phyloP scores from a whole-genome alignment of 2,329 filamentous ascomycete species.

The Sphaceloma murrayae region DNA sequence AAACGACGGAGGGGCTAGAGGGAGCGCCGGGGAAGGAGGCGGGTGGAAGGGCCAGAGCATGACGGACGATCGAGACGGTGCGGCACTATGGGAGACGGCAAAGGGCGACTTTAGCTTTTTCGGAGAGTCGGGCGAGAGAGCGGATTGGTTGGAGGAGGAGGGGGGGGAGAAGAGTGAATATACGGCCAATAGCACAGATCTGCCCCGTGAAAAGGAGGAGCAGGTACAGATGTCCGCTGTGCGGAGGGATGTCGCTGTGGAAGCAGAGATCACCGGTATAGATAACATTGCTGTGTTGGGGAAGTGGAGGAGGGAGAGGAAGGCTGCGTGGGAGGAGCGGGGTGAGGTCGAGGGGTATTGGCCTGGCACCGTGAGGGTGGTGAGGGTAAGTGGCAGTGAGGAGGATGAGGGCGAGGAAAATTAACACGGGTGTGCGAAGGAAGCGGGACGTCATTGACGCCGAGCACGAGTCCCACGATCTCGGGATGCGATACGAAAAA shows the following conservation, averaged over 20 bases:
- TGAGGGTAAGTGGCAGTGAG: slow-evolving; percentile 31
- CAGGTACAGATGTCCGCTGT: too few relatives aligned
- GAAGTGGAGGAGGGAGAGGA: slow-evolving; percentile 45
- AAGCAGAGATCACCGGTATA: too few relatives aligned
- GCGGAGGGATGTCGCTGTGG: too few relatives aligned
- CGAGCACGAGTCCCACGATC: too few relatives aligned
- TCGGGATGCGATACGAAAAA: too few relatives aligned
- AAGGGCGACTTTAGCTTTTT: slow-evolving; percentile 51
- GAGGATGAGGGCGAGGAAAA: slow-evolving; percentile 25
- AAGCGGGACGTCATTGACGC: too few relatives aligned
- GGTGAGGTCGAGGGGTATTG: slow-evolving; percentile 47
- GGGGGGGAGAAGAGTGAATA: slow-evolving; percentile 37
- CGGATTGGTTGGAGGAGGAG: slow-evolving; percentile 36
- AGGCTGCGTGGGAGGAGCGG: slow-evolving; percentile 39
- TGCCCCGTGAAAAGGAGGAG: neutral
- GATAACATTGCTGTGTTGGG: slow-evolving; percentile 48
- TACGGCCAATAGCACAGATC: slow-evolving; percentile 26
- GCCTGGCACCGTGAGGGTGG: slow-evolving; percentile 49
- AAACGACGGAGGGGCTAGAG: slow-evolving; percentile 21
- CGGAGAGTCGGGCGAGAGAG: slow-evolving; percentile 39
- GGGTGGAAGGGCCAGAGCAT: slow-evolving; percentile 36
- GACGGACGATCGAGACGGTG: slow-evolving; percentile 48
- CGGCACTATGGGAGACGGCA: slow-evolving; percentile 51
- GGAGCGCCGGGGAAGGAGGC: slow-evolving; percentile 25
- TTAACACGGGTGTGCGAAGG: too few relatives aligned